A percentile compares a stretch with the other conserved stretches of the same genome.
Conservation (phyloP, 1,284 basidiomycete species). For the Schizophyllum commune region DNA sequence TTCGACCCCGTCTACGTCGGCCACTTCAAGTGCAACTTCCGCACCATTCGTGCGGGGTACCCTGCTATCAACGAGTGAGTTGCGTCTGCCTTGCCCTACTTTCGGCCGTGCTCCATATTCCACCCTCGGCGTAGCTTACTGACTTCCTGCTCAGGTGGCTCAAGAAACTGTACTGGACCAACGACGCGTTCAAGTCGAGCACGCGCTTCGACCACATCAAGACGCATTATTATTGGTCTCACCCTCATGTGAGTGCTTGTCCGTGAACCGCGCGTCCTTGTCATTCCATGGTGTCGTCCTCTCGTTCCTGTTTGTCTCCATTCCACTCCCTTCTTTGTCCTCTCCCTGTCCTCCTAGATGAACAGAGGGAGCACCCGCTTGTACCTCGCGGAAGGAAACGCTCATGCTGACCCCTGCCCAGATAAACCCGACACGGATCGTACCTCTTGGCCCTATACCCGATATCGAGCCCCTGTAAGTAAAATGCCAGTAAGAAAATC, state of each 20-base stretch:
- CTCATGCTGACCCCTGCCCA: slow-evolving; percentile 22
- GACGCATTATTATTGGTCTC: slow-evolving; percentile 79
- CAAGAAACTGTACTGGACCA: slow-evolving; percentile 88
- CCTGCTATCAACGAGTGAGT: slow-evolving; percentile 68
- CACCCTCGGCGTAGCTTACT: no score
- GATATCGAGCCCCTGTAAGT: slow-evolving; percentile 57
- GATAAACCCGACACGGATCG: slow-evolving; percentile 69
- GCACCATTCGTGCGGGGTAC: slow-evolving; percentile 72
- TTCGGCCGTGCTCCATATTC: no score
- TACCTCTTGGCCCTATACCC: slow-evolving; percentile 69
- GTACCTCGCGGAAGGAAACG: slow-evolving; percentile 12
- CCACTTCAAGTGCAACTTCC: slow-evolving; percentile 93
- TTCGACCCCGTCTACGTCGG: slow-evolving; percentile 85
- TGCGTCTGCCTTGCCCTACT: background rate
- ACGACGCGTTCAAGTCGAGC: slow-evolving; percentile 69
- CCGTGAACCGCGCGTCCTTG: no score
- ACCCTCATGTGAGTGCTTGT: slow-evolving; percentile 36
- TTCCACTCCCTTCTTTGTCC: no score
- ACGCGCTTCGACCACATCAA: slow-evolving; percentile 75
- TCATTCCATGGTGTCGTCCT: no score
- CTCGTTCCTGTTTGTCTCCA: no score
- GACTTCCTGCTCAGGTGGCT: slow-evolving; percentile 50
- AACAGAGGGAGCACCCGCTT: no score
- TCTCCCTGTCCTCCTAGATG: slow-evolving; percentile 12
- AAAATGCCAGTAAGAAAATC: no score